Conservation (phyloP, 805 yeast genomes). For the Yarrowia sp. region DNA sequence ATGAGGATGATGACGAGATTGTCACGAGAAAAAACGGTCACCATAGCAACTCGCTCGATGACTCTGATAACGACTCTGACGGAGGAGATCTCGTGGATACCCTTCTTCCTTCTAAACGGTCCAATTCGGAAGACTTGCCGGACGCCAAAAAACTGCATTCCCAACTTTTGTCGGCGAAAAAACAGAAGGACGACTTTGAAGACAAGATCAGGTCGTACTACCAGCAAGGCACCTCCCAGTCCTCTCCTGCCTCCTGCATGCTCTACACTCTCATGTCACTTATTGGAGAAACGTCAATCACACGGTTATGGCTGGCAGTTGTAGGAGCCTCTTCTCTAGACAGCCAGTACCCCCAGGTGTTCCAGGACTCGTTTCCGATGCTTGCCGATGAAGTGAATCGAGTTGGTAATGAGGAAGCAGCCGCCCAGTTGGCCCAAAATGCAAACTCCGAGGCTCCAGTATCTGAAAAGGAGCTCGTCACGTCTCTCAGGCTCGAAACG, state of each 20-base stretch:
- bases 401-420: constrained; percentile 41
- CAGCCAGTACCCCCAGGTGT: constrained; percentile 63
- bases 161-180: constrained; percentile 29
- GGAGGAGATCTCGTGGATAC: constrained; percentile 29
- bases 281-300: constrained; percentile 73
- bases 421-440: constrained; percentile 4
- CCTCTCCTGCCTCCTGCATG: constrained; percentile 72
- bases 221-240: constrained; percentile 72
- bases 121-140: constrained; percentile 24
- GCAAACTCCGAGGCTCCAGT: constrained; percentile 25
- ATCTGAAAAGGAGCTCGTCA: constrained; percentile 32
- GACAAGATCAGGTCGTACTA: constrained; percentile 69
- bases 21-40: background rate
- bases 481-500: constrained; percentile 59
- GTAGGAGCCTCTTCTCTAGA: constrained; percentile 85
- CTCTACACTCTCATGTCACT: constrained; percentile 74
- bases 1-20: background rate
- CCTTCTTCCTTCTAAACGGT: background rate
- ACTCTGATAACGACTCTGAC: background rate
- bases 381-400: constrained; percentile 80
- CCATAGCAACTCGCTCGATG: background rate
- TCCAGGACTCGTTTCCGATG: constrained; percentile 66
- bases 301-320: constrained; percentile 78
- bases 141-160: constrained; percentile 12
- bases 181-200: constrained; percentile 38